Evolutionary conservation across 257 asterid species (phyloP).

Genomic region (Anisodus acutangulus): DNA sequence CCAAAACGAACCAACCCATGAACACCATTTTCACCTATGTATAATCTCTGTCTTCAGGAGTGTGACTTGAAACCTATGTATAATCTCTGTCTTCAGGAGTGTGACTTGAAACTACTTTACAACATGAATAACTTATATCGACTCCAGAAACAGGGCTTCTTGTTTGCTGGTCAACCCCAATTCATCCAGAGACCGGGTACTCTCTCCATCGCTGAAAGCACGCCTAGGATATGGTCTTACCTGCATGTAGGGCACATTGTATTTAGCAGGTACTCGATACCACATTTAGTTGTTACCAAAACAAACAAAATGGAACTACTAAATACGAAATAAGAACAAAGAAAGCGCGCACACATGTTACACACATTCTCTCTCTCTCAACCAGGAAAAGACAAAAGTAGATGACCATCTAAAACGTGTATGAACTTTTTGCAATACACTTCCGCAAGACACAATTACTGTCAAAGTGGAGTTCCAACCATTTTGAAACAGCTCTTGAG

Average conservation of each 20-base stretch:
- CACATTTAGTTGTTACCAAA: background rate
- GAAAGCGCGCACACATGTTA: background rate
- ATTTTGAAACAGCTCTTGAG: no score
- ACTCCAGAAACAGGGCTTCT: conserved; percentile 93
- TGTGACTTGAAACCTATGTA: background rate
- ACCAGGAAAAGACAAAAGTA: background rate
- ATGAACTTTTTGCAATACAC: background rate
- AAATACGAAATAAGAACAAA: background rate
- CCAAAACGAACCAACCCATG: conserved; percentile 24
- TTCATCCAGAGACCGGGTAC: conserved; percentile 60
- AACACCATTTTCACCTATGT: background rate
- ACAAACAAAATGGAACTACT: background rate
- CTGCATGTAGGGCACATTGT: conserved; percentile 42
- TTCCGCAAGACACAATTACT: conserved; percentile 4
- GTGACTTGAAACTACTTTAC: conserved; percentile 32
- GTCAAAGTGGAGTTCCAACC: background rate
- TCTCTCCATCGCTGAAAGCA: conserved; percentile 78
- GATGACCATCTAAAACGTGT: background rate
- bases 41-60: background rate
- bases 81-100: background rate
- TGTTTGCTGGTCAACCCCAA: conserved; percentile 94
- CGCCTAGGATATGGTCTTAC: conserved; percentile 93
- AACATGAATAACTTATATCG: conserved; percentile 47
- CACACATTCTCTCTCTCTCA: background rate
- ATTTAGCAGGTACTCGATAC: background rate